These are phyloP conservation scores for Jimgerdemannia lactiflua DNA, from an alignment of 192 early-diverging fungal species.

Conservation along the genomic window DNA sequence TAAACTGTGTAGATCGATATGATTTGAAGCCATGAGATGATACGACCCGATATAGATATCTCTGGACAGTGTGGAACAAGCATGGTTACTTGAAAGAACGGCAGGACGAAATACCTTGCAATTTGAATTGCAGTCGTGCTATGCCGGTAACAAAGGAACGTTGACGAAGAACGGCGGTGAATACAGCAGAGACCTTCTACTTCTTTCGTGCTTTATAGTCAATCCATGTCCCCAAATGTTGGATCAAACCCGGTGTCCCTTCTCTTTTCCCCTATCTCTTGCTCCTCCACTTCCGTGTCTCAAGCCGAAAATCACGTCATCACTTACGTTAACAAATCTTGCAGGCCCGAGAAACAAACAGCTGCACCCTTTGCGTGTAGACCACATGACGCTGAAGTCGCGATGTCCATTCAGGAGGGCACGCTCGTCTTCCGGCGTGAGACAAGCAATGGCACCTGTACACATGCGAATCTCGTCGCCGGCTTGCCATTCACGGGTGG, in stretches of 20 bases:
- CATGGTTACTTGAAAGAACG: background rate
- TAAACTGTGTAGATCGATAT: slow-evolving; percentile 21
- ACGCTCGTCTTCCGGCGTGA: slow-evolving; percentile 46
- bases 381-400: slow-evolving; percentile 51
- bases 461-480: slow-evolving; percentile 51
- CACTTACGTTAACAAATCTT: slow-evolving; percentile 58
- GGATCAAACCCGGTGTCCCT: no score
- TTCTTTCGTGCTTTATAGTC: no score
- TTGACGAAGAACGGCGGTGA: no score
- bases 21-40: no score
- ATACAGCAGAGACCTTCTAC: no score
- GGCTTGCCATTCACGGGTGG: slow-evolving; percentile 38
- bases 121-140: slow-evolving; percentile 65
- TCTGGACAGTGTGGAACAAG: no score
- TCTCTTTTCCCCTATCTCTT: no score
- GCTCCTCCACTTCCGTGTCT: no score
- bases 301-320: background rate
- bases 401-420: slow-evolving; percentile 41
- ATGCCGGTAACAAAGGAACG: slow-evolving; percentile 12
- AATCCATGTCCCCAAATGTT: no score
- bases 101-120: slow-evolving; percentile 23
- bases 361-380: slow-evolving; percentile 36
- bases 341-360: slow-evolving; percentile 62
- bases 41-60: no score
- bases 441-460: slow-evolving; percentile 44